Evolutionary conservation across 768 basidiomycete species (phyloP).

Genomic region (Asterophora lycoperdoides): DNA sequence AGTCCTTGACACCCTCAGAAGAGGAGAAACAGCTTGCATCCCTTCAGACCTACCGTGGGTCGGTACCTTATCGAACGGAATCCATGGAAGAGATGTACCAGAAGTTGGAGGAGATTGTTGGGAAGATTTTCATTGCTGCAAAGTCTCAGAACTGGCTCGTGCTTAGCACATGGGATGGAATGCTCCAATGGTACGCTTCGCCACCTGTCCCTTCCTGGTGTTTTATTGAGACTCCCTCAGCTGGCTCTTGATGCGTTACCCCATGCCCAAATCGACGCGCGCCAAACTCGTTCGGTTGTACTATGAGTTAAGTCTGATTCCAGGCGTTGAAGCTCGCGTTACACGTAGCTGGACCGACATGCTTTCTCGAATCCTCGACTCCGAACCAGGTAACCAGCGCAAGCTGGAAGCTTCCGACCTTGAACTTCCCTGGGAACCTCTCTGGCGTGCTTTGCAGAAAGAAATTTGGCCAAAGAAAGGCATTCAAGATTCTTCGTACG

Average conservation of each 20-base stretch:
- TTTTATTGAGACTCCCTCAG: slow-evolving; percentile 30
- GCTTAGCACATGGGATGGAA: slow-evolving; percentile 73
- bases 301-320: slow-evolving; percentile 73
- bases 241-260: slow-evolving; percentile 81
- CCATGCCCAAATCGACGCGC: slow-evolving; percentile 62
- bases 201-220: background rate
- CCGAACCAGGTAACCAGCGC: slow-evolving; percentile 58
- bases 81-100: slow-evolving; percentile 65
- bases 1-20: slow-evolving; percentile 34
- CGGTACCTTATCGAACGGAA: slow-evolving; percentile 73
- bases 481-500: slow-evolving; percentile 55
- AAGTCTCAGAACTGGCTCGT: slow-evolving; percentile 72
- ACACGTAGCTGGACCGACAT: slow-evolving; percentile 76
- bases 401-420: slow-evolving; percentile 68
- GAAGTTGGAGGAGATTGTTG: slow-evolving; percentile 64
- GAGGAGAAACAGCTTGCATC: slow-evolving; percentile 57
- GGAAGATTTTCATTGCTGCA: slow-evolving; percentile 66
- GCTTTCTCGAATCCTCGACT: slow-evolving; percentile 64
- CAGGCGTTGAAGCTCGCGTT: slow-evolving; percentile 69
- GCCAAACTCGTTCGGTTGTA: slow-evolving; percentile 71
- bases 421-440: slow-evolving; percentile 65
- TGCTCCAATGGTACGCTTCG: slow-evolving; percentile 64
- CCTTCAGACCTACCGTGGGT: slow-evolving; percentile 61
- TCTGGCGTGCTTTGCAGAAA: slow-evolving; percentile 72
- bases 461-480: slow-evolving; percentile 73